A percentile compares a stretch with the other conserved stretches of the same genome.
These are phyloP conservation scores for Diplosphaera chodatii DNA, from an alignment of 139 green algal species.

Conservation along the genomic window DNA sequence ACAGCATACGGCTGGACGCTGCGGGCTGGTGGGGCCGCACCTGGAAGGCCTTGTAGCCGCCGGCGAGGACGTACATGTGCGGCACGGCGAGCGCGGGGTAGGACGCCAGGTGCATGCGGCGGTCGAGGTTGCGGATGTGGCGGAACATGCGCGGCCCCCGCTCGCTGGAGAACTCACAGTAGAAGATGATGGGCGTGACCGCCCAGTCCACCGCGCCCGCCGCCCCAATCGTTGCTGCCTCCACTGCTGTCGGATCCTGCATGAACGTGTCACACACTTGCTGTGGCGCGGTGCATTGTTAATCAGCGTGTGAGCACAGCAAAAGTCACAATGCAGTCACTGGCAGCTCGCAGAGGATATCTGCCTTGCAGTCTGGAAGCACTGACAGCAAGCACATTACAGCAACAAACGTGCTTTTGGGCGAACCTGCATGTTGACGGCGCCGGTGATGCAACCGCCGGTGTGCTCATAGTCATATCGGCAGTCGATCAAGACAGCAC, in stretches of 20 bases:
- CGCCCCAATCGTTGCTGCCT: constrained; percentile 4
- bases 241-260: constrained; percentile 1
- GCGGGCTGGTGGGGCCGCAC: too few relatives aligned
- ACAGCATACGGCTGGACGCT: too few relatives aligned
- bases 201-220: not conserved
- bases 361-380: too few relatives aligned
- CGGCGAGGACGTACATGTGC: constrained; percentile 12
- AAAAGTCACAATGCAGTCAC: too few relatives aligned
- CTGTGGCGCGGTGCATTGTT: too few relatives aligned
- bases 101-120: constrained; percentile 2
- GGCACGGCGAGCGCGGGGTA: constrained; percentile 8
- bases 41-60: constrained; percentile 13
- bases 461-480: constrained; percentile 12
- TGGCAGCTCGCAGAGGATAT: too few relatives aligned
- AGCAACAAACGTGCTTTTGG: too few relatives aligned
- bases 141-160: constrained; percentile 13
- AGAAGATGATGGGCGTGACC: constrained; percentile 3
- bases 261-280: too few relatives aligned
- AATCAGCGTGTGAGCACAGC: too few relatives aligned
- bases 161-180: constrained; percentile 16
- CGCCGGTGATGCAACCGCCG: constrained; percentile 6
- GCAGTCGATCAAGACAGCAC: not conserved
- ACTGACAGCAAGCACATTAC: too few relatives aligned
- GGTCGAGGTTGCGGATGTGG: constrained; percentile 12
- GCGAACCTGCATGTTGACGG: constrained; percentile 3